A percentile compares a stretch with the other conserved stretches of the same genome.
Evolutionary conservation across 139 green algal species (phyloP).

Genomic region (Bryopsis sp.): DNA sequence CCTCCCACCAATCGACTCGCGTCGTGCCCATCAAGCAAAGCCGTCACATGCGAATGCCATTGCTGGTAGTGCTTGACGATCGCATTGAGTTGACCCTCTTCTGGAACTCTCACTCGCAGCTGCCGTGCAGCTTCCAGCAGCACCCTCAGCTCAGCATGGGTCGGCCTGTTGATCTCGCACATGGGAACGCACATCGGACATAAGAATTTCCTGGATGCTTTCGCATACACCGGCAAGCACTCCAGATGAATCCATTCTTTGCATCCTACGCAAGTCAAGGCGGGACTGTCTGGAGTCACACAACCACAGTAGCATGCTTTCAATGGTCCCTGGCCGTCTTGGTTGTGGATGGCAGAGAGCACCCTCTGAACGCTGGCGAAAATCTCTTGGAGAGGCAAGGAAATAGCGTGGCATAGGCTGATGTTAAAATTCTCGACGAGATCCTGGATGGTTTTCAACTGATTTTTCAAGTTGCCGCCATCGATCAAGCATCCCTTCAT

Average conservation of each 20-base stretch:
- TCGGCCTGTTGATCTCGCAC: neutral
- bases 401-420: too few relatives aligned
- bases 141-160: neutral
- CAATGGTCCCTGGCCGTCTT: neutral
- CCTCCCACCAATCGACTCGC: neutral
- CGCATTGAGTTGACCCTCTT: neutral
- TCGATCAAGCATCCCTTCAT: too few relatives aligned
- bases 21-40: neutral
- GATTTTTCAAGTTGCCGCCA: neutral
- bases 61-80: neutral
- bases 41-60: neutral
- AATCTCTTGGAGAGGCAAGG: neutral
- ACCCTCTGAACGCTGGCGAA: neutral
- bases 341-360: neutral
- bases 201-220: neutral
- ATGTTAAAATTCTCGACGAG: too few relatives aligned
- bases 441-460: neutral
- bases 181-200: neutral
- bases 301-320: slow-evolving; percentile 8
- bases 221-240: neutral
- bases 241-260: neutral
- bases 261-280: slow-evolving; percentile 5
- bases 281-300: neutral
- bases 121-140: neutral
- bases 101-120: neutral